These are phyloP conservation scores for Setaria viridis DNA, from an alignment of 202 grass and related monocot species.

Conservation along the genomic window DNA sequence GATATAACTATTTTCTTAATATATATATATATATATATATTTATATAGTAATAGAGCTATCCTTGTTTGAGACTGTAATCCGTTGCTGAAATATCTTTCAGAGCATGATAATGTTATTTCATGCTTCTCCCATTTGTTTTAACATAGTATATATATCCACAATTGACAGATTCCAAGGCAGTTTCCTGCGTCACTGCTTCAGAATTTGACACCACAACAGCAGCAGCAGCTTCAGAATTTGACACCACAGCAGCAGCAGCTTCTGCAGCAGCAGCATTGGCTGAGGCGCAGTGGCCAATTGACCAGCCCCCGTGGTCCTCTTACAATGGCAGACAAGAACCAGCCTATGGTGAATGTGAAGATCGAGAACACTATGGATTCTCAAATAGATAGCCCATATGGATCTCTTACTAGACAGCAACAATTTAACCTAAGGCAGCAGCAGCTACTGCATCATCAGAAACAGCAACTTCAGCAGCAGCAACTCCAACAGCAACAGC, in stretches of 20 bases:
- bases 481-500: conserved; percentile 33
- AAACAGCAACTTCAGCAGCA: conserved; percentile 51
- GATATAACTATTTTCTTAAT: neutral
- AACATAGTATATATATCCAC: conserved; percentile 2
- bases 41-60: neutral
- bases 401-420: conserved; percentile 56
- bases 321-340: conserved; percentile 75
- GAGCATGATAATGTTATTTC: neutral
- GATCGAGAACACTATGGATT: conserved; percentile 80
- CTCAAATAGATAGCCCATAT: conserved; percentile 62
- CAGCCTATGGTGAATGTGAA: conserved; percentile 83
- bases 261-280: conserved; percentile 73
- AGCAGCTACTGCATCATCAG: conserved; percentile 62
- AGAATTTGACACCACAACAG: conserved; percentile 76
- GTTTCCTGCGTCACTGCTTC: conserved; percentile 67
- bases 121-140: conserved; percentile 7
- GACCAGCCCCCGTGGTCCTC: conserved; percentile 65
- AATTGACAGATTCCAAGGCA: conserved; percentile 70
- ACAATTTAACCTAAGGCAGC: conserved; percentile 68
- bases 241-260: conserved; percentile 66
- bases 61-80: neutral
- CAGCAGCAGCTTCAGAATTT: conserved; percentile 67
- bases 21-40: neutral
- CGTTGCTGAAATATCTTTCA: neutral
- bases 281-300: conserved; percentile 67